phyloP scores from a whole-genome alignment of 371 early-diverging fungal genomes.

The Actinomucor elegans region DNA sequence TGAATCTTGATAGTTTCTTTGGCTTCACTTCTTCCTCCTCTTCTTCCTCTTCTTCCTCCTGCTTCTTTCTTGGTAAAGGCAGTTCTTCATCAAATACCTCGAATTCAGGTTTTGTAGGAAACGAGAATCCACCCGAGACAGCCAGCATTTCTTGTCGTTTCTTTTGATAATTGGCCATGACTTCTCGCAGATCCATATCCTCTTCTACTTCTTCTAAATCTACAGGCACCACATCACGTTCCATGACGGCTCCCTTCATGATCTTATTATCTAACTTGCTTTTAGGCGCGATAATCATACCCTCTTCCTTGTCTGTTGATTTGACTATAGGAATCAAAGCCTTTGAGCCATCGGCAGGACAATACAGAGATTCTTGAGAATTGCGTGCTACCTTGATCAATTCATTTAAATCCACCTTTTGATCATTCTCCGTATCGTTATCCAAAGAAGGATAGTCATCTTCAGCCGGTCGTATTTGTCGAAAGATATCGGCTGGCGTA shows the following conservation, averaged over 20 bases:
- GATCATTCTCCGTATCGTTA: not conserved
- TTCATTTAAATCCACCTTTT: constrained; percentile 27
- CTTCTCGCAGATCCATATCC: constrained; percentile 60
- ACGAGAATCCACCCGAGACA: constrained; percentile 37
- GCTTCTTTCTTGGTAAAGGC: constrained; percentile 30
- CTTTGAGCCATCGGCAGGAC: constrained; percentile 21
- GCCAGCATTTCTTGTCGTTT: constrained; percentile 39
- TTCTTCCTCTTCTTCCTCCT: constrained; percentile 16
- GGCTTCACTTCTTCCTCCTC: constrained; percentile 19
- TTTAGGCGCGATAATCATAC: constrained; percentile 18
- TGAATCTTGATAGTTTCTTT: constrained; percentile 46
- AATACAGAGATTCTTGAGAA: constrained; percentile 24
- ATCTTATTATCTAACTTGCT: constrained; percentile 48
- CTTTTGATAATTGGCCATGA: constrained; percentile 30
- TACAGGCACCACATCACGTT: constrained; percentile 50
- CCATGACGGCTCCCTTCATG: constrained; percentile 57
- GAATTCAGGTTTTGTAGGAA: constrained; percentile 42
- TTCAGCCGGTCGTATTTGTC: constrained; percentile 17
- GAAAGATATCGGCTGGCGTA: constrained; percentile 38
- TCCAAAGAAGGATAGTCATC: constrained; percentile 39
- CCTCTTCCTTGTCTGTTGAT: not conserved
- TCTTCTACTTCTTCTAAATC: constrained; percentile 57
- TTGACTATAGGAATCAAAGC: constrained; percentile 9
- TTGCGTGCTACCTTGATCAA: constrained; percentile 17
- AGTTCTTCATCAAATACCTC: constrained; percentile 51